Evolutionary conservation across 306 rosid genomes (phyloP), one percentile per base, ranked within the genome.

Genomic region (Cajanus cajan): DNA sequence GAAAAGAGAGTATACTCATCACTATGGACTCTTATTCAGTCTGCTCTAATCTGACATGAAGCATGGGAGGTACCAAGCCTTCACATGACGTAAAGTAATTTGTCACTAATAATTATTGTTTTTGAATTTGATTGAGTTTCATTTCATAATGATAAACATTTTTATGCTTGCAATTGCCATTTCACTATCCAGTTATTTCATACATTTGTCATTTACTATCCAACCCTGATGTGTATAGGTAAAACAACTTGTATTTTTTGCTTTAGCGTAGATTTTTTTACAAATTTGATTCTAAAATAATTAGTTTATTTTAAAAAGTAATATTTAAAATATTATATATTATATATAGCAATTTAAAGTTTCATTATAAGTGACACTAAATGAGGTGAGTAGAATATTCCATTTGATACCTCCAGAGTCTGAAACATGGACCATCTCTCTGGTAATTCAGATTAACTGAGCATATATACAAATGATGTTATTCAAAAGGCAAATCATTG

Each of bases 1-100:
- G 25, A 8, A 45, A 5, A 18, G 36, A 44, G 3, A 31, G 14
- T 7, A 50, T 37, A 50, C 33, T 48, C 6, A 7, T 37, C 54
- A 8, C 66, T 18, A 4, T 14, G 25, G 4, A 37, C 33, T 21
- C 61, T 62, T 13, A 47, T 45, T 66, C 39, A 6, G 16, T 10
- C 43, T 12, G 62, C 44, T 48, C 4, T 14, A 41, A 8, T 15
- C 68, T 73, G 61, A 51, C 84, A 74, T 34, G 45, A n/a, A 72
- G 33, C 21, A 13, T 73, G 64, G 54, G n/a, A 80, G 33, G 33
- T 68, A 39, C 68, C 36, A 16, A 16, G 7, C 74, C 43, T 77
- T 82, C 85, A 16, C 62, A 44, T 36, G 57, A 25, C 45, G 76
- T 50, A 34, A 43, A 34, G 37, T n/a, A 50, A 2, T 24, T 18